Evolutionary conservation across 257 asterid species (phyloP), one percentile per base, ranked within the genome.

Genomic region (Solanum medicagineum): DNA sequence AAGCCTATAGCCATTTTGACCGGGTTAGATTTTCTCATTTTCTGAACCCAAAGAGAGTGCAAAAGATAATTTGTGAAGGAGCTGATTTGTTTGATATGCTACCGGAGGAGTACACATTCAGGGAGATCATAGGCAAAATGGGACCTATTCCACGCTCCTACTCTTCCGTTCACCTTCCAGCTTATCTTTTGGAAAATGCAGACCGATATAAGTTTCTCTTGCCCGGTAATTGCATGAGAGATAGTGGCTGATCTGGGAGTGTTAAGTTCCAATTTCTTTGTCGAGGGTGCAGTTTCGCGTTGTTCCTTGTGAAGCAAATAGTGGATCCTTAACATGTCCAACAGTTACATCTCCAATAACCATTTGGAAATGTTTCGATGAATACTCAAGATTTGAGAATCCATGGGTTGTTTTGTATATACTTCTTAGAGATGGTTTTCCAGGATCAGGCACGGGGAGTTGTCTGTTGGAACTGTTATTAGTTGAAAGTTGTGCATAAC

Each of bases 91-190:
- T 94, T 74, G 98, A 94, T 87, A 94, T 94, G 98, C 89, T 94
- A 32, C 98, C 98, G 0, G 98, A 94, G 85, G 98, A 94, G 90
- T 92, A 94, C 85, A 93, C 94, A 6, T 94, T 93, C 85, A 93
- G 89, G 88, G 97, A 92, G 63, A 94, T 94, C 70, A 94, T 94
- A 8, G 95, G 97, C 60, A 94, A 94, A 85, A 93, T 94, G 98
- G 98, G 98, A 49, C 92, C 93, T 24, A 91, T 94, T 44, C 97
- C 95, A 15, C 97, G 90, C 83, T 94, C 98, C 4, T 93, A 93
- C 86, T 94, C 98, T 1, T 97, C 96, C 6, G 96, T 94, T 36
- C 95, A 94, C 91, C 92, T 94, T 11, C 98, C 98, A 3, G 93
- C 97, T 6, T 93, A 89, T 92, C 96, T 94, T 57, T 83, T 93